Evolutionary conservation across 805 yeast genomes (phyloP).

Genomic region (Lipomyces kockii): DNA sequence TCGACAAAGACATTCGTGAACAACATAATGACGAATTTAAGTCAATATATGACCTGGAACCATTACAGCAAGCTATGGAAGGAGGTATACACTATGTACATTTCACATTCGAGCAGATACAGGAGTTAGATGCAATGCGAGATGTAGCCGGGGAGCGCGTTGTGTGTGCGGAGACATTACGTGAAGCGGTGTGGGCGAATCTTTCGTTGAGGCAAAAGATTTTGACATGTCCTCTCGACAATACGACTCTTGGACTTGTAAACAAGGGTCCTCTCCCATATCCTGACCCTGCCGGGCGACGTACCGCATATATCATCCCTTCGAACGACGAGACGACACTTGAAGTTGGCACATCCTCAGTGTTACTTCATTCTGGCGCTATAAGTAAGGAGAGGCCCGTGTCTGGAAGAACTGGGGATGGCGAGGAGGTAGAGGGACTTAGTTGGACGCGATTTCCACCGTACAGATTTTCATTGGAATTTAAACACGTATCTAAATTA

Average conservation of each 20-base stretch:
- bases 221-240: slow-evolving; percentile 39
- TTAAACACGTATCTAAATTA: slow-evolving; percentile 54
- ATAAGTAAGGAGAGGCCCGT: not conserved
- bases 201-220: slow-evolving; percentile 51
- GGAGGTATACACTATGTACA: slow-evolving; percentile 55
- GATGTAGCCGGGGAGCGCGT: slow-evolving; percentile 49
- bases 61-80: slow-evolving; percentile 48
- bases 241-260: slow-evolving; percentile 14
- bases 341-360: slow-evolving; percentile 51
- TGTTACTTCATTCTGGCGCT: not conserved
- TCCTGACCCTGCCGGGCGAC: slow-evolving; percentile 4
- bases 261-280: slow-evolving; percentile 10
- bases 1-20: not conserved
- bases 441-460: slow-evolving; percentile 54
- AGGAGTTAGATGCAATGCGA: slow-evolving; percentile 49
- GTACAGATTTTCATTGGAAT: slow-evolving; percentile 58
- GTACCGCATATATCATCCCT: slow-evolving; percentile 39
- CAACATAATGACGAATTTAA: slow-evolving; percentile 2
- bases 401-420: not conserved
- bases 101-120: slow-evolving; percentile 54
- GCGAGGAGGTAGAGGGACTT: slow-evolving; percentile 8
- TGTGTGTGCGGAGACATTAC: slow-evolving; percentile 49
- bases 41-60: slow-evolving; percentile 15
- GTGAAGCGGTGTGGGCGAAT: slow-evolving; percentile 58
- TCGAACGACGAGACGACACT: slow-evolving; percentile 55